Percentiles rank a stretch among this genome's conserved stretches.
These are phyloP conservation scores for Rhizophora mangle DNA, from an alignment of 345 rosid genomes.

Conservation along the genomic window DNA sequence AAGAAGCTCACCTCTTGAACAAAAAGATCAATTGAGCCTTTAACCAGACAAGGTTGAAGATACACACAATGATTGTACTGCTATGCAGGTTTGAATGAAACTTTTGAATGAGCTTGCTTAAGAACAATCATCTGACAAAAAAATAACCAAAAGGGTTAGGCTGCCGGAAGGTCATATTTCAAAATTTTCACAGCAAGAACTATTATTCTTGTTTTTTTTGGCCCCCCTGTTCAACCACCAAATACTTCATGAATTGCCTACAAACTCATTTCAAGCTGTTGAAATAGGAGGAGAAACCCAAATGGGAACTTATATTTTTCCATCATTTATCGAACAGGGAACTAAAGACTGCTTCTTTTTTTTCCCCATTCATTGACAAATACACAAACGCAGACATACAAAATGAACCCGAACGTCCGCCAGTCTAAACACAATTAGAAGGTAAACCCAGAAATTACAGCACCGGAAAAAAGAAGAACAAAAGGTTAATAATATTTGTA, in stretches of 20 bases:
- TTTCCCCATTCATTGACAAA: neutral
- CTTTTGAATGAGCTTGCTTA: neutral
- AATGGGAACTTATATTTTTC: neutral
- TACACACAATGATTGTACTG: neutral
- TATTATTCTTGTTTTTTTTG: neutral
- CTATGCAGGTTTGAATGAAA: neutral
- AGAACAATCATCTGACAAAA: conserved; percentile 1
- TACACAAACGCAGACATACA: neutral
- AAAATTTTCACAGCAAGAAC: neutral
- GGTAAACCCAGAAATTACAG: neutral
- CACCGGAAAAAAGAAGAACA: no score
- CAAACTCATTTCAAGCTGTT: neutral
- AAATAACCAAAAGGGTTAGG: conserved; percentile 3
- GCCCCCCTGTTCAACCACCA: neutral
- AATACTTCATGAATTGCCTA: neutral
- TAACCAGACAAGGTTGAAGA: neutral
- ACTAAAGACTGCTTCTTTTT: no score
- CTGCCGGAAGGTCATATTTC: conserved; percentile 1
- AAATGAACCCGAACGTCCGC: no score
- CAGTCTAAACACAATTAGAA: neutral
- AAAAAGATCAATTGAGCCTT: conserved; percentile 1
- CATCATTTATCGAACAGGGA: neutral
- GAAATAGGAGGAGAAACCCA: neutral
- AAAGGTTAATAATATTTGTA: neutral
- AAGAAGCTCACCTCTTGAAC: conserved; percentile 4